phyloP scores from a whole-genome alignment of 495 filamentous ascomycete genomes.

The Lepidopterella palustris region DNA sequence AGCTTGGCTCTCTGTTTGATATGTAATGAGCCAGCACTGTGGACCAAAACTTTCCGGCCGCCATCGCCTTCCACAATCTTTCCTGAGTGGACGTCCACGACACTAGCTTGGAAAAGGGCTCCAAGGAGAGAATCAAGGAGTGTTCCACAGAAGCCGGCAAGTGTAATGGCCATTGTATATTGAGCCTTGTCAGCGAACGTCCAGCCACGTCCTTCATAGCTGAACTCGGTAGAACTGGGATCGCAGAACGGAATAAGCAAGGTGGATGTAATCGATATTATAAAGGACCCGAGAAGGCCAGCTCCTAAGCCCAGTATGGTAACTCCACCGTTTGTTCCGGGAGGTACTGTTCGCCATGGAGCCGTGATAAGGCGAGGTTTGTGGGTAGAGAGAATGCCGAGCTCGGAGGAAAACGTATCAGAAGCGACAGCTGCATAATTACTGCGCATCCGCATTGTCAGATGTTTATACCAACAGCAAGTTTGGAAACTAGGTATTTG shows the following conservation, averaged over 20 bases:
- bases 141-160: slow-evolving; percentile 71
- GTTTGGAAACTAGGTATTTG: slow-evolving; percentile 4
- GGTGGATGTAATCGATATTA: slow-evolving; percentile 59
- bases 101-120: slow-evolving; percentile 76
- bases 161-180: slow-evolving; percentile 45
- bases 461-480: slow-evolving; percentile 4
- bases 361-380: slow-evolving; percentile 83
- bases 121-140: slow-evolving; percentile 82
- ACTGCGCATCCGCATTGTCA: slow-evolving; percentile 6
- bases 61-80: slow-evolving; percentile 87
- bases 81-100: slow-evolving; percentile 73
- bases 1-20: slow-evolving; percentile 19
- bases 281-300: slow-evolving; percentile 66
- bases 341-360: slow-evolving; percentile 66
- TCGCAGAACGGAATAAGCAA: slow-evolving; percentile 64
- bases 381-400: slow-evolving; percentile 77
- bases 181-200: slow-evolving; percentile 14
- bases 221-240: background rate
- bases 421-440: slow-evolving; percentile 87
- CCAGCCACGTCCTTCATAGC: slow-evolving; percentile 11
- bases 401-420: slow-evolving; percentile 92
- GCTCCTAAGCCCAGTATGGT: slow-evolving; percentile 65
- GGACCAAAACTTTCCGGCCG: slow-evolving; percentile 59
- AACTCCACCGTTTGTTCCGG: slow-evolving; percentile 89
- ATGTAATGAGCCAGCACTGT: slow-evolving; percentile 18